Evolutionary conservation across 2,329 filamentous ascomycete species (phyloP).

Genomic region (Arthrobotrys pseudoclavata): DNA sequence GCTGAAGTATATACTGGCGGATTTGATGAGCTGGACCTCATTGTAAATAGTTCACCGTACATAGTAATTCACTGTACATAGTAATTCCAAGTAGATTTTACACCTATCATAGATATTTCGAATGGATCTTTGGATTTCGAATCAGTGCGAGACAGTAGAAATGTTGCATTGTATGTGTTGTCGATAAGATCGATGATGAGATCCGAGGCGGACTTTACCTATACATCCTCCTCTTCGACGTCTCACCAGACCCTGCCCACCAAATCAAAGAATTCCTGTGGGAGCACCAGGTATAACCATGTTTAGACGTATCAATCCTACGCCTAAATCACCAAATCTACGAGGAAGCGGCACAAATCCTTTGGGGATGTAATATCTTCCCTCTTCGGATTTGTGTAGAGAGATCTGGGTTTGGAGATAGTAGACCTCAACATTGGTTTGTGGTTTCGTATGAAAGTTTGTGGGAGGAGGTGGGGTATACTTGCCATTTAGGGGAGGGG

Average conservation of each 20-base stretch:
- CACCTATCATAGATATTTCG: too few species aligned
- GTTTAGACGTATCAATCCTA: not conserved
- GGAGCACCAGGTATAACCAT: not conserved
- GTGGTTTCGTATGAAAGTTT: not conserved
- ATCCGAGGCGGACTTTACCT: slow-evolving; percentile 21
- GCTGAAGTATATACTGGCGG: too few species aligned
- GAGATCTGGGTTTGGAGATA: not conserved
- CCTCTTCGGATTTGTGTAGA: not conserved
- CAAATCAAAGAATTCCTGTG: not conserved
- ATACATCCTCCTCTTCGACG: not conserved
- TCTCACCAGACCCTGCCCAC: not conserved
- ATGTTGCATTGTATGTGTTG: too few species aligned
- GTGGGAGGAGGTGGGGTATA: not conserved
- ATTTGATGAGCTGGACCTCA: not conserved
- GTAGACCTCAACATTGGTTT: not conserved
- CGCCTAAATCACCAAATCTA: slow-evolving; percentile 20
- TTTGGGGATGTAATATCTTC: slow-evolving; percentile 4
- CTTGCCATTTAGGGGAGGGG: not conserved
- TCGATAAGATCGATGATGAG: not conserved
- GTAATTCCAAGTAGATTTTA: too few species aligned
- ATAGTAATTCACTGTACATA: slow-evolving; percentile 19
- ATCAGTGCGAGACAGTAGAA: too few species aligned
- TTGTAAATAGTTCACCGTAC: slow-evolving; percentile 27
- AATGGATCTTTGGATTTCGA: too few species aligned
- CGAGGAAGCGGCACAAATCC: slow-evolving; percentile 10